Evolutionary conservation across 257 asterid genomes (phyloP), one percentile per base, ranked within the genome.

Genomic region (Lycium barbarum): DNA sequence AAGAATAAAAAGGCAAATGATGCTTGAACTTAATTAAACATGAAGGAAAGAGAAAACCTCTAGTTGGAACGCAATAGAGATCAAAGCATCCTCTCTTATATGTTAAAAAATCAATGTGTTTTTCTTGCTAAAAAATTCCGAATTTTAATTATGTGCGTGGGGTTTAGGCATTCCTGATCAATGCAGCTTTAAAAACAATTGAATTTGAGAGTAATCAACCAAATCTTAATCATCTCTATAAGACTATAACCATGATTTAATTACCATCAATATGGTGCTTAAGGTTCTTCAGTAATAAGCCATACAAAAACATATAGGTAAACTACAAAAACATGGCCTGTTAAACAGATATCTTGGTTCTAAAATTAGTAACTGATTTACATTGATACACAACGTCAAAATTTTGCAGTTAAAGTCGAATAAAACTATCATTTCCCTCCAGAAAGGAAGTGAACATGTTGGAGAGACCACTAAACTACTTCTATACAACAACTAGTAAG

Each of bases 251-350:
- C 35, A 61, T 61, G 67, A n/a, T n/a, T 79, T 3, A 86, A 85
- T 33, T 49, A 82, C 11, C 88, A 85, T 61, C 90, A 20, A 14
- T 67, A 17, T 20, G 81, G 45, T 40, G 45, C 55, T 51, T 8
- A 51, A 26, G 12, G 14, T 3, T 51, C 12, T 51, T 51, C 12
- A 51, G 55, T 7, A 51, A 51, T 7, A 51, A 51, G 8, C 55
- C 45, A 40, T 40, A 40, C 6, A 40, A 51, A 51, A 79, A 65
- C 38, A 17, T 76, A 59, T 68, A 35, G 22, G 51, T 68, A 66
- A 38, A 38, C 53, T 68, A 68, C 51, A 14, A 43, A 67, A 14
- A 38, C 14, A 68, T 8, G 13, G 53, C 6, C 26, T 68, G 78
- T 17, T 14, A 17, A 68, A 36, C 51, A 68, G 6, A 66, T 13